A percentile compares a stretch with the other conserved stretches of the same genome.
These are phyloP conservation scores for Tetrapisispora iriomotensis DNA, from an alignment of 805 yeast genomes.

Conservation along the genomic window DNA sequence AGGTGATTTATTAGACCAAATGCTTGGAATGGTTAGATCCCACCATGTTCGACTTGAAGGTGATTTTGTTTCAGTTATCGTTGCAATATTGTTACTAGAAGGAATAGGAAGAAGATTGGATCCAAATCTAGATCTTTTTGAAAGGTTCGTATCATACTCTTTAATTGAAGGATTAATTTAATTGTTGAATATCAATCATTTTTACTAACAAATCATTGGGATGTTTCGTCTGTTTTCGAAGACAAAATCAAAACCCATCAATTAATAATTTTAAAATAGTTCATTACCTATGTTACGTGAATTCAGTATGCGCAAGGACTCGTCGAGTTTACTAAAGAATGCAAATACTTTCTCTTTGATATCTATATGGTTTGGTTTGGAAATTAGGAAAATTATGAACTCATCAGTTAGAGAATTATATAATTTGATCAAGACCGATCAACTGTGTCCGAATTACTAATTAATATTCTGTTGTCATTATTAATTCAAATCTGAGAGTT, in stretches of 20 bases:
- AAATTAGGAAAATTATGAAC: constrained; percentile 74
- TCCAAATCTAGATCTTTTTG: constrained; percentile 87
- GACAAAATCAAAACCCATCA: background rate
- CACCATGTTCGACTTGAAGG: constrained; percentile 98
- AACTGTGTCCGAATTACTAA: constrained; percentile 54
- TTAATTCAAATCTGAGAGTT: too few relatives aligned
- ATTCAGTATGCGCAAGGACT: constrained; percentile 61
- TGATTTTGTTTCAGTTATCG: constrained; percentile 90
- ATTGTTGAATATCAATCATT: constrained; percentile 3
- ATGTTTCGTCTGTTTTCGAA: constrained; percentile 1
- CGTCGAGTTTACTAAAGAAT: constrained; percentile 44
- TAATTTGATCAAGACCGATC: constrained; percentile 51
- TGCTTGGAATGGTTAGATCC: constrained; percentile 78
- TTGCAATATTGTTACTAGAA: constrained; percentile 81
- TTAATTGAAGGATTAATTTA: constrained; percentile 24
- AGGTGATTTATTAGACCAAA: constrained; percentile 81
- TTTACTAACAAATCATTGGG: background rate
- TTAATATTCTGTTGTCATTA: too few relatives aligned
- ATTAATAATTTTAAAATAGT: constrained; percentile 29
- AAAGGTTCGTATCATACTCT: constrained; percentile 69
- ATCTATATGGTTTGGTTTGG: constrained; percentile 85
- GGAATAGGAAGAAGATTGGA: constrained; percentile 94
- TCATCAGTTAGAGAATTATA: constrained; percentile 70
- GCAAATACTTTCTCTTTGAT: constrained; percentile 68
- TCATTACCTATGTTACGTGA: constrained; percentile 79